Evolutionary conservation across 169 alveolate genomes (phyloP).

Genomic region (Cystoisospora suis): DNA sequence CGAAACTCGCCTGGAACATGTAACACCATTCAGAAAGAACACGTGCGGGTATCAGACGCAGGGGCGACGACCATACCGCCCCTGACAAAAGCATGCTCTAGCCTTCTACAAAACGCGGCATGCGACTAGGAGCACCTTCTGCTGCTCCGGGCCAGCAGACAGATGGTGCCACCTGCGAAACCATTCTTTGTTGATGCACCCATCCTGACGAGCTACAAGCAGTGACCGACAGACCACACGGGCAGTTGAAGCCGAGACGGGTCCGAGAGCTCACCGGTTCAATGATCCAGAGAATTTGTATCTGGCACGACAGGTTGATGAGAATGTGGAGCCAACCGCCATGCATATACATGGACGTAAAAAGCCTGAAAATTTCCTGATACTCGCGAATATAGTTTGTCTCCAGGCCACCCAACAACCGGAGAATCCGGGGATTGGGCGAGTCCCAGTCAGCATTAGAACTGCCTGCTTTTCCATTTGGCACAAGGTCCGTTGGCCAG

Average conservation of each 20-base stretch:
- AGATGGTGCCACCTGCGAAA: too few relatives aligned
- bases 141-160: too few relatives aligned
- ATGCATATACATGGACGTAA: constrained; percentile 88
- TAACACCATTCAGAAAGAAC: too few relatives aligned
- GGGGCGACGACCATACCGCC: too few relatives aligned
- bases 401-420: constrained; percentile 76
- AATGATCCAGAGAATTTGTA: constrained; percentile 85
- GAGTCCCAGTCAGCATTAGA: constrained; percentile 72
- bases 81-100: too few relatives aligned
- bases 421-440: constrained; percentile 71
- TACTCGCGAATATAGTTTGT: constrained; percentile 80
- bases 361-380: constrained; percentile 80
- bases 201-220: too few relatives aligned
- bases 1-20: too few relatives aligned
- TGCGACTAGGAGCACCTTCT: too few relatives aligned
- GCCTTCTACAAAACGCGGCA: too few relatives aligned
- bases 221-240: too few relatives aligned
- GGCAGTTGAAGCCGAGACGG: neutral
- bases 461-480: constrained; percentile 65
- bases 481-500: constrained; percentile 77
- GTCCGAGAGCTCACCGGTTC: constrained; percentile 76
- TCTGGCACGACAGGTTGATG: constrained; percentile 86
- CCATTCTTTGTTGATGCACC: too few relatives aligned
- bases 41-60: too few relatives aligned
- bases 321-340: constrained; percentile 84